A percentile compares a stretch with the other conserved stretches of the same genome.
These are phyloP conservation scores for Gliomastix tumulicola DNA, from an alignment of 2,329 filamentous ascomycete genomes.

Conservation along the genomic window DNA sequence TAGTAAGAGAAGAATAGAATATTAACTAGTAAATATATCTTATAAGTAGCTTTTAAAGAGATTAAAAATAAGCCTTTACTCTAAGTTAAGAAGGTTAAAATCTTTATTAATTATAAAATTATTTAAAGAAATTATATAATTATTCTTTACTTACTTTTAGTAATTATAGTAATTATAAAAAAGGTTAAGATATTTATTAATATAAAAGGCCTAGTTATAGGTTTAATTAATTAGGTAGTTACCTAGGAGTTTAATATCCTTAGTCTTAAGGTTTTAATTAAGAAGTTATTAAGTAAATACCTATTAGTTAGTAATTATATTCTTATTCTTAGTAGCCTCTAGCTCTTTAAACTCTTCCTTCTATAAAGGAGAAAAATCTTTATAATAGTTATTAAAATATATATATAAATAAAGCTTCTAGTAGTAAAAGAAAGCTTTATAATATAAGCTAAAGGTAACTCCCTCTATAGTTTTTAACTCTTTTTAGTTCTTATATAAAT, in stretches of 20 bases:
- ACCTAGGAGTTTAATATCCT: too few species aligned
- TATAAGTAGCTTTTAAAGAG: neutral
- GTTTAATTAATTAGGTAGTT: neutral
- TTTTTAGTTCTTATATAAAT: neutral
- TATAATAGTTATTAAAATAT: slow-evolving; percentile 1
- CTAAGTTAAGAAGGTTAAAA: too few species aligned
- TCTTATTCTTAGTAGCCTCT: too few species aligned
- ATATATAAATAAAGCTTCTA: too few species aligned
- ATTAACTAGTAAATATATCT: slow-evolving; percentile 1
- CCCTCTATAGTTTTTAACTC: neutral
- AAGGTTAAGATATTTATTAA: neutral
- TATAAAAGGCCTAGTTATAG: slow-evolving; percentile 1
- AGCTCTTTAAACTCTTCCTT: neutral
- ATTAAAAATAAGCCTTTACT: slow-evolving; percentile 1
- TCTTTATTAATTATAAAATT: too few species aligned
- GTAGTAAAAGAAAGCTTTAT: too few species aligned
- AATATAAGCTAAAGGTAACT: too few species aligned
- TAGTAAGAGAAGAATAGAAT: neutral
- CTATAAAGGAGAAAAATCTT: neutral
- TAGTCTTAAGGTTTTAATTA: too few species aligned
- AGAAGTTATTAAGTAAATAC: neutral
- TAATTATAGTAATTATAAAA: neutral
- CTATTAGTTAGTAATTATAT: neutral
- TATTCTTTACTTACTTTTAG: too few species aligned
- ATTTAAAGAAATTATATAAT: too few species aligned